Evolutionary conservation across 169 alveolate genomes (phyloP), one percentile per base, ranked within the genome.

Genomic region (Plasmodium gonderi): DNA sequence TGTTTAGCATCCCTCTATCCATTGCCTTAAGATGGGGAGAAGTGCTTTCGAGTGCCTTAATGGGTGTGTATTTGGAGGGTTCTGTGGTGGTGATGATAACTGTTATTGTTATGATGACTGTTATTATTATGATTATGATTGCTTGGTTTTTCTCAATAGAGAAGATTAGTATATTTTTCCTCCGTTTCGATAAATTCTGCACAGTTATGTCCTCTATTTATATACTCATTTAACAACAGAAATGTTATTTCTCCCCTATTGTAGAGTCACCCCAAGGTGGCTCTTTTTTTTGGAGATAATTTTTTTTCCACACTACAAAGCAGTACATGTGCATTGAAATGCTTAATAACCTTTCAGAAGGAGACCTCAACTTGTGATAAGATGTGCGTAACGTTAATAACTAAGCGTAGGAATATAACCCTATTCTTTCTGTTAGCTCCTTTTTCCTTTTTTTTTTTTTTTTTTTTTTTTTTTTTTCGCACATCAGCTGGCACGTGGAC

Each of bases 1-100:
- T 78, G 40, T 23, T 36, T 38, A 87, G 68, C 31, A 87, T 45
- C 49, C 79, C 45, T 14, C 64, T 17, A 14, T 83, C 83, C 92
- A 83, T 83, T 26, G 47, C 64, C 29, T 17, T 54, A 54, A 29
- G 29, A 26, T 38, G 49, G 40, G 49, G 23, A 29, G 44, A 1
- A 72, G 60, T 11, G 51, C 51, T 6, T 4, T 42, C 14, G 51
- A 6, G 51, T 42, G 51, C 14, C 51, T 6, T 6, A 42, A 9
- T 9, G 9, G 51, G 4, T 4, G 51, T 0, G 5, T 0, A 1
- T 20, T n/a, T 7, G 20, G 1, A 26, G 31, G 14, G 68, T 11
- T 20, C 40, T 49, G 65, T 49, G 0, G 65, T 49, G 65, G 4
- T 23, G 0, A n/a, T 2, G 65, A n/a, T n/a, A n/a, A n/a, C n/a